Percentiles rank a stretch among this genome's conserved stretches.
Evolutionary conservation across 2,329 filamentous ascomycete genomes (phyloP).

Genomic region (Aaosphaeria arxii): DNA sequence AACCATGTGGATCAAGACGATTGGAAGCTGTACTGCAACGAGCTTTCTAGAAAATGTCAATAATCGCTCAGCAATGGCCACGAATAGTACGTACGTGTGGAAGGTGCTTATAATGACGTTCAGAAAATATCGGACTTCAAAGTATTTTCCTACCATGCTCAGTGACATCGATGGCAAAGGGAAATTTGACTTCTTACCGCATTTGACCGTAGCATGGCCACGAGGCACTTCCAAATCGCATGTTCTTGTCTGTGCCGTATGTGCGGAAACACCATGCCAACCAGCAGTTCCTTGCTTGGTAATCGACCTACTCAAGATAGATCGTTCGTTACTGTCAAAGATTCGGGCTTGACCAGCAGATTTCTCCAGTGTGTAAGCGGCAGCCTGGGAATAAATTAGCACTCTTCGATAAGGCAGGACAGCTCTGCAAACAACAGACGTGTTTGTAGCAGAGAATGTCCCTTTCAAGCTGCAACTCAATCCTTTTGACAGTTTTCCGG

Average conservation of each 20-base stretch:
- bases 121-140: constrained; percentile 56
- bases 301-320: constrained; percentile 43
- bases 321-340: constrained; percentile 51
- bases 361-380: constrained; percentile 48
- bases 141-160: constrained; percentile 47
- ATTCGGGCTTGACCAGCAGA: constrained; percentile 51
- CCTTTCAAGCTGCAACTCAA: constrained; percentile 53
- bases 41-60: constrained; percentile 40
- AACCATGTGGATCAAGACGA: constrained; percentile 56
- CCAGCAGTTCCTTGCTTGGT: constrained; percentile 44
- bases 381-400: constrained; percentile 33
- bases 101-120: constrained; percentile 48
- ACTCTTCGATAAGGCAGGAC: background rate
- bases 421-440: constrained; percentile 25
- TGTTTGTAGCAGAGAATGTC: constrained; percentile 52
- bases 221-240: constrained; percentile 51
- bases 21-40: constrained; percentile 53
- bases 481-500: constrained; percentile 47
- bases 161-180: constrained; percentile 1
- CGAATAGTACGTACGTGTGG: constrained; percentile 34
- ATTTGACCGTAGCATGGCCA: constrained; percentile 50
- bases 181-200: constrained; percentile 33
- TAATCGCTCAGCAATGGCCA: background rate
- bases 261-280: constrained; percentile 48
- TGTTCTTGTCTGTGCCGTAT: constrained; percentile 47